Base-by-base conservation (phyloP, 805 yeast species). In the Hemisphaericaspora nanyangensis region DNA sequence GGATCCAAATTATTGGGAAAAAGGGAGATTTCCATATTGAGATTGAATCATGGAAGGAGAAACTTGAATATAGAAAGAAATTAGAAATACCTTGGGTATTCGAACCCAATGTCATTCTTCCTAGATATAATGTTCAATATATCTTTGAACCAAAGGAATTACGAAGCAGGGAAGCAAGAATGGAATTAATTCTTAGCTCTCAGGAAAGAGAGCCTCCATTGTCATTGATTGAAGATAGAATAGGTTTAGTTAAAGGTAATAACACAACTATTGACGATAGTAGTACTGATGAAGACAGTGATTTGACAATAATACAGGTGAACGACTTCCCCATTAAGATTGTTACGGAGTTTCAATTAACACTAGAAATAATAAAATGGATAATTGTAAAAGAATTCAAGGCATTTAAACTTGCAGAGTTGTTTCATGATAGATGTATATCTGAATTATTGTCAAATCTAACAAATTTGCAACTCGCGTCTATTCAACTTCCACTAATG, bases 61-160 rank as follows among this genome's bases (percentile, higher is more conserved):
- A 53, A 10, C 40, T 67, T 13, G 45, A 46, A 2, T 47, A 46
- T 24, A 45, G 63, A 25, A 35, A 45, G 6, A 28, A 34, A 11
- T 47, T 65, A 3, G 13, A 20, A 6, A 31, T 13, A 2, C 63
- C 62, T 0, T 67, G 72, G 72, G 47, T 44, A 4, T 54, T 45
- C 32, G 35, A 19, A 3, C 44, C 49, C 8, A 29, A 46, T 15
- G 18, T n/a, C 19, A 24, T 7, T 6, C 11, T 17, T 24, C n/a
- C 27, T 15, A 29, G 22, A 12, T 13, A 32, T 20, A n/a, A 17
- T 16, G 5, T 28, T 17, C 12, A 30, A 7, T 25, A 16, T 12
- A 34, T 18, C 4, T 33, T 39, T 8, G 34, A 37, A n/a, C 33
- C 38, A 6, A 13, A 17, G 8, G 44, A 39, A 18, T 17, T 33